Evolutionary conservation across 1,284 basidiomycete genomes (phyloP).

Genomic region (Ganoderma meredithae): DNA sequence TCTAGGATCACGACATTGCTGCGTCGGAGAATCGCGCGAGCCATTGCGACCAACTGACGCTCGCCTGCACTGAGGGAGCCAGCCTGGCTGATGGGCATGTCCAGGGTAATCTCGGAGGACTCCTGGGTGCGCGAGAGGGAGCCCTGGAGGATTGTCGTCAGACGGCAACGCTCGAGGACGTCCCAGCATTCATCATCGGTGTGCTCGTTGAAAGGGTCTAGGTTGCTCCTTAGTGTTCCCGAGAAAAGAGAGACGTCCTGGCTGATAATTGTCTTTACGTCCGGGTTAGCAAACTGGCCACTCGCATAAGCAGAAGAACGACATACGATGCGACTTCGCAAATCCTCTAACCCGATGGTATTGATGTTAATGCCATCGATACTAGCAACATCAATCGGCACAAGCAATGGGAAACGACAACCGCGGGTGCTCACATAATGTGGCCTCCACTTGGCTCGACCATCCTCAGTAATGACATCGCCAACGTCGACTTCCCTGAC

Average conservation of each 20-base stretch:
- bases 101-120: constrained; percentile 48
- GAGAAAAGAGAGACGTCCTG: constrained; percentile 87
- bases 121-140: constrained; percentile 28
- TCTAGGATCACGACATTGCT: constrained; percentile 89
- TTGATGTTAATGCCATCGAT: constrained; percentile 87
- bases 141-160: constrained; percentile 51
- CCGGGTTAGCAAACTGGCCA: constrained; percentile 1
- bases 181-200: constrained; percentile 70
- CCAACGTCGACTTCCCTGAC: constrained; percentile 78
- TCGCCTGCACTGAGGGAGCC: constrained; percentile 83
- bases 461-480: constrained; percentile 81
- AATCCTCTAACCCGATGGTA: constrained; percentile 83
- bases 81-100: constrained; percentile 71
- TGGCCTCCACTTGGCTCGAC: constrained; percentile 77
- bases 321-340: constrained; percentile 68
- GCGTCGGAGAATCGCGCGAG: constrained; percentile 75
- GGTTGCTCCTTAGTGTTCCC: constrained; percentile 83
- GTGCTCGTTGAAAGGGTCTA: constrained; percentile 76
- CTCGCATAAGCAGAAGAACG: neutral
- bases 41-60: constrained; percentile 80
- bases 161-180: constrained; percentile 69
- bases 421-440: constrained; percentile 60
- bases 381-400: constrained; percentile 42
- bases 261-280: constrained; percentile 73
- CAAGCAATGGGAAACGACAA: neutral